Base-by-base conservation (phyloP, 352 stramenopile species). In the Pythium scleroteichum region DNA sequence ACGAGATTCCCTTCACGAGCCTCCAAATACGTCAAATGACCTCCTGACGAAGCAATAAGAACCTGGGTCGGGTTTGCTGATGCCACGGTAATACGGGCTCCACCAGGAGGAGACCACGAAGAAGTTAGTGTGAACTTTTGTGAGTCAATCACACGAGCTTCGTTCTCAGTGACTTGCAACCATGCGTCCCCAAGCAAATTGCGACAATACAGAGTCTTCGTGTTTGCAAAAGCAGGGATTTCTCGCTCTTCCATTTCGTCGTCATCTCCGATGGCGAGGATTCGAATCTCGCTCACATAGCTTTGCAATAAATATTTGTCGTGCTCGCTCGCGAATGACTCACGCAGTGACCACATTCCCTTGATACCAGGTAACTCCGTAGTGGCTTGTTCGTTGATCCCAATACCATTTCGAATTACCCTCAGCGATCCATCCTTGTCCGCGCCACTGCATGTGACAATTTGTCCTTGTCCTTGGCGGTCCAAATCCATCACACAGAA, bases 351-450 rank as follows among this genome's bases (percentile, higher is more conserved):
- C 96, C 96, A 99, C 94, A 99, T 98, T 19, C 94, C 96, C 69
- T 98, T 98, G 69, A 99, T 99, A 58, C 97, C 97, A 17, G 87
- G 79, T 6, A 99, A 78, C 62, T 99, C 96, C 0, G 98, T 96
- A 17, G 75, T 87, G 2, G 97, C 97, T 64, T 97, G 87, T 51
- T 98, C 97, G 41, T 98, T 97, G 68, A 99, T 99, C 0, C 97
- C 97, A 67, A 99, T 98, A n/a, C 97, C 97, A 64, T 99, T 99
- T 17, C 97, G 92, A 46, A 99, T 97, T n/a, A 99, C 85, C 39
- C 97, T 93, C 38, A 99, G 65, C 27, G 90, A 98, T 22, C 97
- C 97, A 46, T 98, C 95, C 55, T 98, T 97, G 59, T 95, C 96
- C 10, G 90, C 93, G 13, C 97, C 97, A 63, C 91, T 98, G 67